These are phyloP conservation scores for Vigna nakashimae DNA, from an alignment of 306 rosid species.

Conservation along the genomic window DNA sequence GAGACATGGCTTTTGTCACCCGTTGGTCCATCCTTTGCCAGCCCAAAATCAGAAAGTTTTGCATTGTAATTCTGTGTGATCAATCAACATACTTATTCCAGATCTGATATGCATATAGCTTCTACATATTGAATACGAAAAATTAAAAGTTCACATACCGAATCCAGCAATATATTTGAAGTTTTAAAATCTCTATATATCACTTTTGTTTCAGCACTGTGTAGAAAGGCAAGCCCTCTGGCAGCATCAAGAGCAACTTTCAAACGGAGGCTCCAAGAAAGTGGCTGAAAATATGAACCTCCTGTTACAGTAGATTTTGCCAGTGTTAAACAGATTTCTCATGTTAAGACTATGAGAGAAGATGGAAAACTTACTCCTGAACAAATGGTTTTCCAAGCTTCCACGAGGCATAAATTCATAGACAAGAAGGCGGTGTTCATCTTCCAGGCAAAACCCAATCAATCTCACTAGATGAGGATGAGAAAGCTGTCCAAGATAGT, in stretches of 20 bases:
- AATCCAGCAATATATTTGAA: conserved; percentile 70
- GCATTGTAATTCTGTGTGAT: conserved; percentile 63
- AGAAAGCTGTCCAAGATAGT: conserved; percentile 67
- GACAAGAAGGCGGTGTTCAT: conserved; percentile 66
- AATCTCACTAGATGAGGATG: conserved; percentile 74
- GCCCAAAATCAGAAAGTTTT: conserved; percentile 74
- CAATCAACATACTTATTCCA: conserved; percentile 31
- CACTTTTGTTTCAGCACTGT: conserved; percentile 60
- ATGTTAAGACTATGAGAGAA: conserved; percentile 5
- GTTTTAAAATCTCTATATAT: conserved; percentile 75
- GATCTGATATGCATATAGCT: conserved; percentile 6
- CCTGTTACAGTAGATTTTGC: conserved; percentile 49
- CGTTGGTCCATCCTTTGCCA: conserved; percentile 72
- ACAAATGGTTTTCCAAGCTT: conserved; percentile 77
- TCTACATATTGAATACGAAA: conserved; percentile 12
- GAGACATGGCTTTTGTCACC: conserved; percentile 70
- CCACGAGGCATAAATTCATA: conserved; percentile 78
- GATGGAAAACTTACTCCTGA: conserved; percentile 59
- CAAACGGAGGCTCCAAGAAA: conserved; percentile 73
- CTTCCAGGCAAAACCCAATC: conserved; percentile 70
- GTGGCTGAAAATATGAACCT: conserved; percentile 76
- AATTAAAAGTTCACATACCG: conserved; percentile 51
- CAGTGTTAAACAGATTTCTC: conserved; percentile 13
- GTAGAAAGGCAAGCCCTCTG: conserved; percentile 78
- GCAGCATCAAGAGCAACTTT: conserved; percentile 81